Percentiles rank a stretch among this genome's conserved stretches.
phyloP scores from a whole-genome alignment of 2,329 filamentous ascomycete species.

The Paecilomyces dactylethromorphus region DNA sequence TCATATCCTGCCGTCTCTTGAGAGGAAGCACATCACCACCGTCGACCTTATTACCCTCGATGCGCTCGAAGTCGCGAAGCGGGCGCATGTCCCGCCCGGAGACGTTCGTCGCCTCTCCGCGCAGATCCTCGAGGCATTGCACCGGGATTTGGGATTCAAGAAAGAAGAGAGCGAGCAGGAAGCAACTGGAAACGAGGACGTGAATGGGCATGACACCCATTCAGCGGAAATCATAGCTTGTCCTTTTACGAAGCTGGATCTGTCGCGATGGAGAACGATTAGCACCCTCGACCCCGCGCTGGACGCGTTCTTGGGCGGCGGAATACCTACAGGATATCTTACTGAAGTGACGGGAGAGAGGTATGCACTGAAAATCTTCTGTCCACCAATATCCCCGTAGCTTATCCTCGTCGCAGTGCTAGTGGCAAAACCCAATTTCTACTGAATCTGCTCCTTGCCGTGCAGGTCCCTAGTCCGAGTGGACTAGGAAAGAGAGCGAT shows the following conservation, averaged over 20 bases:
- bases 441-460: constrained; percentile 73
- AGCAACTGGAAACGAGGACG: constrained; percentile 8
- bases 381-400: constrained; percentile 7
- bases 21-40: constrained; percentile 69
- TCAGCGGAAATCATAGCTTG: constrained; percentile 13
- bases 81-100: constrained; percentile 71
- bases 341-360: constrained; percentile 91
- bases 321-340: constrained; percentile 72
- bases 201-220: constrained; percentile 13
- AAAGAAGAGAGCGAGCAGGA: constrained; percentile 6
- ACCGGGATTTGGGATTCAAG: constrained; percentile 51
- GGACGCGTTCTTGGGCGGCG: constrained; percentile 67
- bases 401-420: constrained; percentile 48
- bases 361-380: constrained; percentile 31
- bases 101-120: constrained; percentile 70
- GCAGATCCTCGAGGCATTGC: constrained; percentile 61
- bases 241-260: constrained; percentile 22
- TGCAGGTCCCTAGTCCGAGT: constrained; percentile 68
- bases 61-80: constrained; percentile 73
- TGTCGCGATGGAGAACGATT: constrained; percentile 52
- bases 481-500: constrained; percentile 69
- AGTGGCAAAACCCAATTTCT: constrained; percentile 94
- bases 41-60: constrained; percentile 83
- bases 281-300: constrained; percentile 73
- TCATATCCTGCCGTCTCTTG: constrained; percentile 71